Conservation (phyloP, 2,329 filamentous ascomycete genomes). For the Penicillium janthinellum region DNA sequence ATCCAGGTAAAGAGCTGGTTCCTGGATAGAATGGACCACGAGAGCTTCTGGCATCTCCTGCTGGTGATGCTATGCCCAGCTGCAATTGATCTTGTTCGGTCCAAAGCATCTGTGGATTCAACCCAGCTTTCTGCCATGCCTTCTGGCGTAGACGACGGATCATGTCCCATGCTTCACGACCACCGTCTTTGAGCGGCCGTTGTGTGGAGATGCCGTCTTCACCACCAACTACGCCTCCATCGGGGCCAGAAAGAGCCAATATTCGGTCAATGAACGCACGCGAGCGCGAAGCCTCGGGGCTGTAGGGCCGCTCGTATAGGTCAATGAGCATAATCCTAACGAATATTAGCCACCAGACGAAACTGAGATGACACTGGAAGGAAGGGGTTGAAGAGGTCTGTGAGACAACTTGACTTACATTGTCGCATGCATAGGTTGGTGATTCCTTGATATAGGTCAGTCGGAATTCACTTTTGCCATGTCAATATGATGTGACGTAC, state of each 20-base stretch:
- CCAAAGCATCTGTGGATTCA: constrained; percentile 51
- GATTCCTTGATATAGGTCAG: constrained; percentile 34
- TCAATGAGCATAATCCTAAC: constrained; percentile 52
- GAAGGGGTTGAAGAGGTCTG: not conserved
- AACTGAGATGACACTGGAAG: not conserved
- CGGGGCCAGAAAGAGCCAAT: constrained; percentile 48
- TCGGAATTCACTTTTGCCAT: not conserved
- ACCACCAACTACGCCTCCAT: constrained; percentile 49
- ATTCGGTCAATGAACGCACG: constrained; percentile 51
- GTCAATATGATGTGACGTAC: constrained; percentile 20
- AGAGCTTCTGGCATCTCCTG: constrained; percentile 19
- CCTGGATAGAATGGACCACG: constrained; percentile 16
- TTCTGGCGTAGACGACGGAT: constrained; percentile 50
- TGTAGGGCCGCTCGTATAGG: constrained; percentile 50
- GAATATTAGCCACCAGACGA: constrained; percentile 5
- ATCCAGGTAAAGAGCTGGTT: constrained; percentile 7
- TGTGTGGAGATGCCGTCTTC: constrained; percentile 48
- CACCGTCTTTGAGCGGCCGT: constrained; percentile 49
- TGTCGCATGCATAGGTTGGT: constrained; percentile 49
- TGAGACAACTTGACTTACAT: constrained; percentile 31
- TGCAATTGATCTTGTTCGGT: constrained; percentile 49
- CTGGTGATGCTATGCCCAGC: constrained; percentile 33
- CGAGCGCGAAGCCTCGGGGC: constrained; percentile 48
- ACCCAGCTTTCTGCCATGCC: constrained; percentile 52
- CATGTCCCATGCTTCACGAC: constrained; percentile 54